A percentile compares a stretch with the other conserved stretches of the same genome.
Evolutionary conservation across 2,329 filamentous ascomycete genomes (phyloP).

Genomic region (Metarhizium robertsii): DNA sequence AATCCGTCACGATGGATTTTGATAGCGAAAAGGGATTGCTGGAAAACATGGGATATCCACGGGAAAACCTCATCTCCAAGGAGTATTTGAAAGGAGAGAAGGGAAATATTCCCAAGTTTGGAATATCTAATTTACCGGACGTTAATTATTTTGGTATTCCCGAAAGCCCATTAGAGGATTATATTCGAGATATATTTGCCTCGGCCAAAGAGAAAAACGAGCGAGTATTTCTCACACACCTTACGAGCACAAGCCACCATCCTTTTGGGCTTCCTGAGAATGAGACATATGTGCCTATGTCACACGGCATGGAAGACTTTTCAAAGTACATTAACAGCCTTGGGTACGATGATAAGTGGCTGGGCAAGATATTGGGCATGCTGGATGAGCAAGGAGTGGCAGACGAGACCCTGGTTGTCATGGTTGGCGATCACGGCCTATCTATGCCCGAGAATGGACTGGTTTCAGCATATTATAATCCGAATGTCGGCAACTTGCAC

Average conservation of each 20-base stretch:
- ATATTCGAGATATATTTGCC: slow-evolving; percentile 22
- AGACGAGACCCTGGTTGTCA: slow-evolving; percentile 22
- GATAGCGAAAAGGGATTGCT: slow-evolving; percentile 21
- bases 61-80: slow-evolving; percentile 14
- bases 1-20: slow-evolving; percentile 21
- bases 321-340: slow-evolving; percentile 24
- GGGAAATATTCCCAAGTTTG: slow-evolving; percentile 16
- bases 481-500: slow-evolving; percentile 22
- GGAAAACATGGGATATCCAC: slow-evolving; percentile 18
- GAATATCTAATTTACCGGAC: slow-evolving; percentile 17
- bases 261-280: slow-evolving; percentile 20
- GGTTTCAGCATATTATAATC: slow-evolving; percentile 22
- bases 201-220: slow-evolving; percentile 20
- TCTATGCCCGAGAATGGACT: slow-evolving; percentile 22
- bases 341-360: slow-evolving; percentile 23
- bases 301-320: slow-evolving; percentile 19
- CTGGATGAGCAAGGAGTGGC: slow-evolving; percentile 22
- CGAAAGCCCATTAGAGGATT: slow-evolving; percentile 21
- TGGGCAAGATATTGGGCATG: slow-evolving; percentile 20
- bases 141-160: slow-evolving; percentile 26
- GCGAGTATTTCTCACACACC: slow-evolving; percentile 23
- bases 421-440: slow-evolving; percentile 24
- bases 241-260: slow-evolving; percentile 26
- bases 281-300: slow-evolving; percentile 17
- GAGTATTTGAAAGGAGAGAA: slow-evolving; percentile 20